phyloP scores from a whole-genome alignment of 768 basidiomycete genomes.

The Tephrocybe sp. region DNA sequence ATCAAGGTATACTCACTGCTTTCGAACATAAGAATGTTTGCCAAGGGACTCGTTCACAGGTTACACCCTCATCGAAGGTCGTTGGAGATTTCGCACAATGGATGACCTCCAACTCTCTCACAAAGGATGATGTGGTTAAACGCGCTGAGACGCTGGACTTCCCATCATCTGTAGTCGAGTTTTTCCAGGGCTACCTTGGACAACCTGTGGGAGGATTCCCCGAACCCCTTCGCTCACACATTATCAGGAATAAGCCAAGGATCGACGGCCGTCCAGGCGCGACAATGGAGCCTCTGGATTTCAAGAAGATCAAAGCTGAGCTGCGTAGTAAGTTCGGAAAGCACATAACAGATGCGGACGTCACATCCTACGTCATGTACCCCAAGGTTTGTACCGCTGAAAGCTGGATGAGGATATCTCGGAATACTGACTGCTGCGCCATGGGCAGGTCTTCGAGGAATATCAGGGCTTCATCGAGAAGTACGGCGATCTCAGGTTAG shows the following conservation, averaged over 20 bases:
- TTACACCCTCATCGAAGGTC: conserved; percentile 98
- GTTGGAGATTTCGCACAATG: conserved; percentile 99
- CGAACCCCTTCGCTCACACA: conserved; percentile 85
- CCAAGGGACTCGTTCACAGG: conserved; percentile 35
- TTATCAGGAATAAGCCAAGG: conserved; percentile 91
- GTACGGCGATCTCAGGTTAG: conserved; percentile 90
- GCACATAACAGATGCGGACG: conserved; percentile 91
- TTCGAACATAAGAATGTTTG: not conserved
- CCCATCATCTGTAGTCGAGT: conserved; percentile 95
- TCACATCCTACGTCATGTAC: conserved; percentile 97
- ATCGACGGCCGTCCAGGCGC: conserved; percentile 94
- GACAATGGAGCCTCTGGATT: conserved; percentile 84
- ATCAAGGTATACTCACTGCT: conserved; percentile 60
- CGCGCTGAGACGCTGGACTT: conserved; percentile 92
- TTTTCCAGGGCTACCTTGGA: conserved; percentile 99
- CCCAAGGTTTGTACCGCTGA: conserved; percentile 67
- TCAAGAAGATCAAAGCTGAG: conserved; percentile 94
- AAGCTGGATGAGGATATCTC: not conserved
- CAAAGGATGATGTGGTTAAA: conserved; percentile 81
- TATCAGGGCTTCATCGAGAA: conserved; percentile 93
- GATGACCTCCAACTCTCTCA: conserved; percentile 94
- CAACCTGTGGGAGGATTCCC: conserved; percentile 99
- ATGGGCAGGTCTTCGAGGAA: conserved; percentile 87
- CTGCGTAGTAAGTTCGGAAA: conserved; percentile 93
- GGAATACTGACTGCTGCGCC: not conserved